Percentiles rank a stretch among this genome's conserved stretches.
Conservation (phyloP, 2,329 filamentous ascomycete species). For the Simplicillium sp. region DNA sequence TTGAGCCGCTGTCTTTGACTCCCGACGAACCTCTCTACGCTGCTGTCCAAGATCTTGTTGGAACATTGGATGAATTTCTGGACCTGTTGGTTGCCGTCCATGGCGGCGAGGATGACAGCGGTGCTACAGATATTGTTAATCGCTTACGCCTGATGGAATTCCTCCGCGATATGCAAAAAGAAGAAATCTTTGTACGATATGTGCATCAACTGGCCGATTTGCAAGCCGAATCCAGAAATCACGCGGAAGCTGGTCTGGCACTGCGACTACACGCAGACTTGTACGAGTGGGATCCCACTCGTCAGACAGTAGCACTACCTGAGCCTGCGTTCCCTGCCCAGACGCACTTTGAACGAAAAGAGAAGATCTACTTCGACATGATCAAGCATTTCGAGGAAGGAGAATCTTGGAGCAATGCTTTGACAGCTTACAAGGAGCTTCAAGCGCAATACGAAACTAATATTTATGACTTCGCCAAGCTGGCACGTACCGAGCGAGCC, state of each 20-base stretch:
- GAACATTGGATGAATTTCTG: slow-evolving; percentile 80
- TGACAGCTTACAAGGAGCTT: slow-evolving; percentile 83
- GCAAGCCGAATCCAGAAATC: slow-evolving; percentile 67
- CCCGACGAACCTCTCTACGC: slow-evolving; percentile 65
- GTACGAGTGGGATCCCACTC: slow-evolving; percentile 79
- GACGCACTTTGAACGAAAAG: slow-evolving; percentile 84
- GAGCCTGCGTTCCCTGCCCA: slow-evolving; percentile 78
- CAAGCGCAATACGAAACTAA: slow-evolving; percentile 86
- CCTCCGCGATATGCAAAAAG: slow-evolving; percentile 90
- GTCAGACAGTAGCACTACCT: slow-evolving; percentile 52
- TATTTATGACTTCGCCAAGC: slow-evolving; percentile 82
- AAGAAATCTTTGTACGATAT: slow-evolving; percentile 93
- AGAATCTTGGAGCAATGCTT: slow-evolving; percentile 83
- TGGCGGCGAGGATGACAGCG: slow-evolving; percentile 60
- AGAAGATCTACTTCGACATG: slow-evolving; percentile 86
- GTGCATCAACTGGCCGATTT: slow-evolving; percentile 82
- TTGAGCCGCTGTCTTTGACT: slow-evolving; percentile 58
- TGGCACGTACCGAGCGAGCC: slow-evolving; percentile 79
- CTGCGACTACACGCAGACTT: slow-evolving; percentile 85
- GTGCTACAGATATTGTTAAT: slow-evolving; percentile 78
- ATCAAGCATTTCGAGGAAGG: slow-evolving; percentile 92
- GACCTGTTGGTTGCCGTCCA: slow-evolving; percentile 87
- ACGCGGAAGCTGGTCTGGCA: slow-evolving; percentile 80
- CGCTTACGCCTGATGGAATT: slow-evolving; percentile 91
- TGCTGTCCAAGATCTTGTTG: slow-evolving; percentile 70